Evolutionary conservation across 495 filamentous ascomycete genomes (phyloP).

Genomic region (Aspergillus heteromorphus): DNA sequence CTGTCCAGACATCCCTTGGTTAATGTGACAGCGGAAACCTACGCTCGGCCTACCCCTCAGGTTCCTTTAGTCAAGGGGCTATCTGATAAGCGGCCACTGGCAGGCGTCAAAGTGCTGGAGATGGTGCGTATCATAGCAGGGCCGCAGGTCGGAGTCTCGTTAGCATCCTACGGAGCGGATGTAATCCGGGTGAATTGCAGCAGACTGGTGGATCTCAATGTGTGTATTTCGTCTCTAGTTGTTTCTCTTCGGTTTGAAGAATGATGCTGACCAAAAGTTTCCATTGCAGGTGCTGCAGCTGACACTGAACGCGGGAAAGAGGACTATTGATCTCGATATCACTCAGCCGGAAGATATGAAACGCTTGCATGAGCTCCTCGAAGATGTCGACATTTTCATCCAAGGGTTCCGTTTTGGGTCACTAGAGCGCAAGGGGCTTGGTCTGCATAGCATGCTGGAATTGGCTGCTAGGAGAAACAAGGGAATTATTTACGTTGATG

Average conservation of each 20-base stretch:
- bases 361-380: slow-evolving; percentile 39
- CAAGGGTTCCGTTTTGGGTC: slow-evolving; percentile 51
- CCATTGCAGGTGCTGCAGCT: slow-evolving; percentile 30
- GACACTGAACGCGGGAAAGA: slow-evolving; percentile 50
- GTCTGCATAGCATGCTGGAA: slow-evolving; percentile 43
- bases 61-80: slow-evolving; percentile 4
- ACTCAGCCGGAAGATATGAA: slow-evolving; percentile 35
- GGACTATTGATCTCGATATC: slow-evolving; percentile 48
- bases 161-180: slow-evolving; percentile 55
- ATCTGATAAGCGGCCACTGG: slow-evolving; percentile 37
- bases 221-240: slow-evolving; percentile 5
- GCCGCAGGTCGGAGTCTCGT: slow-evolving; percentile 45
- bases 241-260: background rate
- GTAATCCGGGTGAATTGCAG: slow-evolving; percentile 58
- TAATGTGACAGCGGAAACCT: slow-evolving; percentile 17
- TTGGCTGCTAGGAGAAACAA: slow-evolving; percentile 38
- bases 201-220: slow-evolving; percentile 43
- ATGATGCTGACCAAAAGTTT: background rate
- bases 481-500: slow-evolving; percentile 58
- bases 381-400: slow-evolving; percentile 53
- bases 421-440: slow-evolving; percentile 48
- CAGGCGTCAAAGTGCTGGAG: slow-evolving; percentile 56
- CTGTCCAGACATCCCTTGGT: slow-evolving; percentile 20
- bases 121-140: slow-evolving; percentile 58
- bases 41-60: slow-evolving; percentile 18